Conservation (phyloP, 2,329 filamentous ascomycete species). For the Incumbomyces lentus region DNA sequence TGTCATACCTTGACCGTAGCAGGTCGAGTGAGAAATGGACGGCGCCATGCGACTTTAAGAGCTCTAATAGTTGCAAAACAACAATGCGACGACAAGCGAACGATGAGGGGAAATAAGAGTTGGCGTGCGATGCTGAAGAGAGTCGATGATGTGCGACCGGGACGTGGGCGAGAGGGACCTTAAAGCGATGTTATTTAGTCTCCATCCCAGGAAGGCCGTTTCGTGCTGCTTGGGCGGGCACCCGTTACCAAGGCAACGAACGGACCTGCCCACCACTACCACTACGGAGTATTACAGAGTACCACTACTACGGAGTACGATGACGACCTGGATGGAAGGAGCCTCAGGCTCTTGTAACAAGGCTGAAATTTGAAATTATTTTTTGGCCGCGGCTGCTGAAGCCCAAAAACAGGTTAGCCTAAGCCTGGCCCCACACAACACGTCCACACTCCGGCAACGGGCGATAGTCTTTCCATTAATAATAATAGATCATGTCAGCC, state of each 20-base stretch:
- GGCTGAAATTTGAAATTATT: no score
- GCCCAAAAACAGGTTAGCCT: no score
- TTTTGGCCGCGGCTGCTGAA: not conserved
- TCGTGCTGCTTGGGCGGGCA: constrained; percentile 5
- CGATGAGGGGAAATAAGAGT: constrained; percentile 6
- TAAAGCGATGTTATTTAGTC: no score
- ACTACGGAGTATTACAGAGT: no score
- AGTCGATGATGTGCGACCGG: not conserved
- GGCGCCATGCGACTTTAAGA: constrained; percentile 15
- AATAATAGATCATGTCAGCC: not conserved
- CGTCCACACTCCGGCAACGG: not conserved
- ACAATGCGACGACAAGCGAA: constrained; percentile 7
- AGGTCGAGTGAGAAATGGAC: constrained; percentile 38
- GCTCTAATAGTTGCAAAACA: constrained; percentile 2
- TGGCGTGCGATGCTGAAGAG: not conserved
- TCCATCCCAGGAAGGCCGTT: not conserved
- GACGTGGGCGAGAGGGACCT: not conserved
- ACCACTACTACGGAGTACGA: no score
- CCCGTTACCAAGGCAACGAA: constrained; percentile 2
- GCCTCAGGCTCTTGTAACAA: no score
- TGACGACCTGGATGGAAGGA: no score
- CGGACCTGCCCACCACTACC: no score
- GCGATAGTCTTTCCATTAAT: not conserved
- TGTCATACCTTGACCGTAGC: constrained; percentile 83
- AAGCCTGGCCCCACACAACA: not conserved